Evolutionary conservation across 768 basidiomycete genomes (phyloP).

Genomic region (Auricularia cornea): DNA sequence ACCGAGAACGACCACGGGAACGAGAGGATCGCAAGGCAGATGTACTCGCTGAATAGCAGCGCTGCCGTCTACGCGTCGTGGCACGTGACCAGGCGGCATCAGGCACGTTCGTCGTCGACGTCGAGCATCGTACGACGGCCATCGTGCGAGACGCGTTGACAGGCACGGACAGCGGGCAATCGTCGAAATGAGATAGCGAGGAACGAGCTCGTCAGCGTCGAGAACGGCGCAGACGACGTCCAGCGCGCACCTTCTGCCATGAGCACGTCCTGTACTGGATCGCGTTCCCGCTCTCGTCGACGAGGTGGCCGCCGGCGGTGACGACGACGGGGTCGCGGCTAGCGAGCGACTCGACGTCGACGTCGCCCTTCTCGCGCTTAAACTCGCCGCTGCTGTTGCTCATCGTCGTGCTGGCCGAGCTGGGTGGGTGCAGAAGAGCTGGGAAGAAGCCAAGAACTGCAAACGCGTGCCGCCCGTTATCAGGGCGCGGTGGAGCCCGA

Average conservation of each 20-base stretch:
- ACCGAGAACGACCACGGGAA: slow-evolving; percentile 30
- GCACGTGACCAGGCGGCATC: background rate
- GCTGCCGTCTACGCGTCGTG: slow-evolving; percentile 36
- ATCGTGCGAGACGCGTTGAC: no score
- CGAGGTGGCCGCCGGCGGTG: background rate
- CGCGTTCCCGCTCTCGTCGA: slow-evolving; percentile 21
- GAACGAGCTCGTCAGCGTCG: background rate
- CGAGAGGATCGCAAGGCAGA: slow-evolving; percentile 35
- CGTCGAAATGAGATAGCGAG: background rate
- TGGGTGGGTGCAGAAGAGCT: no score
- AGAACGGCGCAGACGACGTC: background rate
- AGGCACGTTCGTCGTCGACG: background rate
- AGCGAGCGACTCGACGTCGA: background rate
- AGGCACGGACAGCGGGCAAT: background rate
- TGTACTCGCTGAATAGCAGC: slow-evolving; percentile 39
- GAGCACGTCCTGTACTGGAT: slow-evolving; percentile 36
- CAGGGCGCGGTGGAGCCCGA: no score
- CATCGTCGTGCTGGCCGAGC: no score
- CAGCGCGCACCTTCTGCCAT: slow-evolving; percentile 37
- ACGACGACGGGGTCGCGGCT: background rate
- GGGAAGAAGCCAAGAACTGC: no score
- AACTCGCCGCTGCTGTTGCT: background rate
- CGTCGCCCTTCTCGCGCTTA: background rate
- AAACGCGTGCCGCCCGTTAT: no score
- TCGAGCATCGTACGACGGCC: no score